phyloP scores from a whole-genome alignment of 768 basidiomycete species.

The Russula sp. region DNA sequence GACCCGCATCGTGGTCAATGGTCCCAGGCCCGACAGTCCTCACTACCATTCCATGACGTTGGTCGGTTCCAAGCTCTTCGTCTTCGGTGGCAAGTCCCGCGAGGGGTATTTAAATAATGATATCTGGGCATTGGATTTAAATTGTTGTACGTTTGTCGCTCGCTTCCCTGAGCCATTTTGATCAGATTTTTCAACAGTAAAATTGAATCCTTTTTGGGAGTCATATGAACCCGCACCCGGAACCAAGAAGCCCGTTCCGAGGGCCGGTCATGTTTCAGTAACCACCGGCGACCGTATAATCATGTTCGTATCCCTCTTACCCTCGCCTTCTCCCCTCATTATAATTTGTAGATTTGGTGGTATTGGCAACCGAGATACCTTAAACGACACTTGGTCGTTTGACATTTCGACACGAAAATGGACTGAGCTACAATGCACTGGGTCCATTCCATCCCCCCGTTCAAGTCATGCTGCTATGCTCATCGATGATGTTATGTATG shows the following conservation, averaged over 20 bases:
- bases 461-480: constrained; percentile 95
- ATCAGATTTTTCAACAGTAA: constrained; percentile 49
- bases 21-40: constrained; percentile 76
- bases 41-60: constrained; percentile 96
- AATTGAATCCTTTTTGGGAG: constrained; percentile 80
- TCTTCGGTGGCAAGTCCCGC: constrained; percentile 95
- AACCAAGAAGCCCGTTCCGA: constrained; percentile 64
- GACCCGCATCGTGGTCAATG: constrained; percentile 80
- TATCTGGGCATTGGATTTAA: constrained; percentile 93
- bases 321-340: too few relatives aligned
- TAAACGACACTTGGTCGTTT: constrained; percentile 98
- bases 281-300: too few relatives aligned
- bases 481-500: constrained; percentile 95
- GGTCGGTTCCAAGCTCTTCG: constrained; percentile 85
- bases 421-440: constrained; percentile 93
- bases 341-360: constrained; percentile 58
- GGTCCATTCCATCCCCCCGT: constrained; percentile 90
- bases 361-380: too few relatives aligned
- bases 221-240: constrained; percentile 57
- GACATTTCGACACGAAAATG: constrained; percentile 76
- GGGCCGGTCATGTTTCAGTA: constrained; percentile 76
- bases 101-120: constrained; percentile 93
- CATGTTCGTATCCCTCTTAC: too few relatives aligned
- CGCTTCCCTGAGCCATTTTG: constrained; percentile 12
- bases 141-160: constrained; percentile 62